A percentile compares a stretch with the other conserved stretches of the same genome.
Evolutionary conservation across 2,329 filamentous ascomycete species (phyloP).

Genomic region (Aureobasidium sp.): DNA sequence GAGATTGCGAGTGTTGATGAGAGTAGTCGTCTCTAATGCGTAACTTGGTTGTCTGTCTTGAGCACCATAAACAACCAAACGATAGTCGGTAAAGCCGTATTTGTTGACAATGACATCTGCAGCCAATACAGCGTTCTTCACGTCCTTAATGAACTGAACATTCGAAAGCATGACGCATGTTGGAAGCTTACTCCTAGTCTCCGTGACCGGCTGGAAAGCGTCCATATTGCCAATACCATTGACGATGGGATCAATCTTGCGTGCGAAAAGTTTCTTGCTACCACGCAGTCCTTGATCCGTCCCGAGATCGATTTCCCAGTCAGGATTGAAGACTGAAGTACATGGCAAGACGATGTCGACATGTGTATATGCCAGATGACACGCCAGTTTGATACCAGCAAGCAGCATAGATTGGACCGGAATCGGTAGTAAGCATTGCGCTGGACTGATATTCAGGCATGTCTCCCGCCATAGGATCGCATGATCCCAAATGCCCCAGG

Average conservation of each 20-base stretch:
- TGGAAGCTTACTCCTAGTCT: conserved; percentile 52
- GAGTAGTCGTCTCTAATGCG: conserved; percentile 52
- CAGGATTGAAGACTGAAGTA: conserved; percentile 57
- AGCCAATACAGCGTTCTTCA: conserved; percentile 57
- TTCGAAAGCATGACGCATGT: conserved; percentile 62
- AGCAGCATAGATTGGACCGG: conserved; percentile 36
- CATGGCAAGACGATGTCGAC: conserved; percentile 55
- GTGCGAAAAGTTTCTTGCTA: conserved; percentile 50
- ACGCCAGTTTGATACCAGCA: conserved; percentile 35
- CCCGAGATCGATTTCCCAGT: conserved; percentile 57
- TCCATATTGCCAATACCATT: conserved; percentile 61
- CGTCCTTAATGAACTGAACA: conserved; percentile 54
- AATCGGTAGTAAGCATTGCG: conserved; percentile 35
- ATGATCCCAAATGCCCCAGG: conserved; percentile 52
- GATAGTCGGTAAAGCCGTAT: conserved; percentile 59
- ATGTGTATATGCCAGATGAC: conserved; percentile 40
- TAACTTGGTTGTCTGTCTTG: conserved; percentile 57
- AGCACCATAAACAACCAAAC: conserved; percentile 56
- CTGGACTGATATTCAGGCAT: conserved; percentile 27
- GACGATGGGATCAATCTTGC: conserved; percentile 58
- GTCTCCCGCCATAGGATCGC: conserved; percentile 51
- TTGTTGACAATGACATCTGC: conserved; percentile 60
- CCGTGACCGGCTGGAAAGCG: conserved; percentile 53
- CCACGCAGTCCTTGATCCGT: conserved; percentile 51
- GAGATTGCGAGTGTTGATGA: conserved; percentile 50